Percentiles rank a stretch among this genome's conserved stretches.
Conservation (phyloP, 129 eudicot genomes). For the Chrysanthemum makinoi region DNA sequence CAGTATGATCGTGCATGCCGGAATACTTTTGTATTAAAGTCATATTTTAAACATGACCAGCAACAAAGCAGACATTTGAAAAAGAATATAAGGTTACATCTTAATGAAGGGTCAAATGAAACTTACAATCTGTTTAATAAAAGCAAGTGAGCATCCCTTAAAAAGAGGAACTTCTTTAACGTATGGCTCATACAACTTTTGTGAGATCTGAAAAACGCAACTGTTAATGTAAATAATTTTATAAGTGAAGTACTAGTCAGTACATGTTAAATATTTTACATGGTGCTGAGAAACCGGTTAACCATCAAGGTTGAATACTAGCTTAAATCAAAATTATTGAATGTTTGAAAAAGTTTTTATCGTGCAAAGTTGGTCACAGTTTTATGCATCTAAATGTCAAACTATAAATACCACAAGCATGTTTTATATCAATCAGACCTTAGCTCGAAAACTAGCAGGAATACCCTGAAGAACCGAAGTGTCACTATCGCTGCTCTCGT, state of each 20-base stretch:
- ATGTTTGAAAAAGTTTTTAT: no score
- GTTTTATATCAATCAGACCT: slow-evolving; percentile 28
- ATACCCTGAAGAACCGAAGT: slow-evolving; percentile 62
- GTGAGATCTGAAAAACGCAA: slow-evolving; percentile 45
- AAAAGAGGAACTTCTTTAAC: slow-evolving; percentile 55
- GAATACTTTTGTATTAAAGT: neutral
- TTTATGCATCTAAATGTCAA: neutral
- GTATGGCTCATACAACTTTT: slow-evolving; percentile 50
- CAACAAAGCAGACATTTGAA: neutral
- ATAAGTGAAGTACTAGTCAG: no score
- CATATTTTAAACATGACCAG: neutral
- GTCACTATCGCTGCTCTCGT: slow-evolving; percentile 46
- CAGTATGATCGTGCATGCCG: no score
- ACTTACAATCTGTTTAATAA: slow-evolving; percentile 62
- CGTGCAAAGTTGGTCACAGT: no score
- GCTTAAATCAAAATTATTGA: no score
- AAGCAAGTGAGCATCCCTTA: slow-evolving; percentile 58
- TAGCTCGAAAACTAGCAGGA: slow-evolving; percentile 56
- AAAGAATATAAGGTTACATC: neutral
- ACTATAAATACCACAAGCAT: neutral
- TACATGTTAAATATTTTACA: no score
- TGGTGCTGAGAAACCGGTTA: no score
- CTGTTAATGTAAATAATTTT: no score
- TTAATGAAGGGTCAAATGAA: neutral
- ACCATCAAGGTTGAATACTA: no score